Conservation (phyloP, 2,329 filamentous ascomycete species). For the Aspergillus eucalypticola region DNA sequence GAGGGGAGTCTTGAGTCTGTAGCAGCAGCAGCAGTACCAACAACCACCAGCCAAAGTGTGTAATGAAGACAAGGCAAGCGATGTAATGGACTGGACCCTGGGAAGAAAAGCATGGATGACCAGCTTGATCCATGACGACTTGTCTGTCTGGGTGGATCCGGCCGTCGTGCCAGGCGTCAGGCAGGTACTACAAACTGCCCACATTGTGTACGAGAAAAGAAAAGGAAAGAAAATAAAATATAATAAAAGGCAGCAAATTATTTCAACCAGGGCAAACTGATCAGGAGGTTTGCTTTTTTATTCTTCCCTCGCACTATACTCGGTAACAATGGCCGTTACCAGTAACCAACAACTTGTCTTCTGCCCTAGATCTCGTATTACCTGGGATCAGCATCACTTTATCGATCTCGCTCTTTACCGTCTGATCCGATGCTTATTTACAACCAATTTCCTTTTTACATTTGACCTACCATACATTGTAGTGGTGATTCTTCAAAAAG, state of each 20-base stretch:
- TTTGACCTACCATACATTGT: neutral
- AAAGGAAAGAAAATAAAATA: too few relatives aligned
- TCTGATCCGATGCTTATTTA: conserved; percentile 2
- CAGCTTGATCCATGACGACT: neutral
- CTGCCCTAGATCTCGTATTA: conserved; percentile 8
- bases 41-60: neutral
- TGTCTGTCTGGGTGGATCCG: too few relatives aligned
- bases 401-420: neutral
- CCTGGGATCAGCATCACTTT: conserved; percentile 8
- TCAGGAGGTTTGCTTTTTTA: neutral
- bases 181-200: too few relatives aligned
- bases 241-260: neutral
- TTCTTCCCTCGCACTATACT: neutral
- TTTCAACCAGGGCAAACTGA: neutral
- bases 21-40: too few relatives aligned
- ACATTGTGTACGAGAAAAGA: too few relatives aligned
- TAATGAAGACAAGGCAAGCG: neutral
- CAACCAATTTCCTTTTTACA: neutral
- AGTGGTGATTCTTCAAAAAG: neutral
- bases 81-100: neutral
- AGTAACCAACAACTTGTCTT: too few relatives aligned
- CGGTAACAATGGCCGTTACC: too few relatives aligned
- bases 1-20: neutral
- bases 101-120: neutral
- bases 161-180: too few relatives aligned